A percentile compares a stretch with the other conserved stretches of the same genome.
These are phyloP conservation scores for Penicillium psychrofluorescens DNA, from an alignment of 495 filamentous ascomycete species.

Conservation along the genomic window DNA sequence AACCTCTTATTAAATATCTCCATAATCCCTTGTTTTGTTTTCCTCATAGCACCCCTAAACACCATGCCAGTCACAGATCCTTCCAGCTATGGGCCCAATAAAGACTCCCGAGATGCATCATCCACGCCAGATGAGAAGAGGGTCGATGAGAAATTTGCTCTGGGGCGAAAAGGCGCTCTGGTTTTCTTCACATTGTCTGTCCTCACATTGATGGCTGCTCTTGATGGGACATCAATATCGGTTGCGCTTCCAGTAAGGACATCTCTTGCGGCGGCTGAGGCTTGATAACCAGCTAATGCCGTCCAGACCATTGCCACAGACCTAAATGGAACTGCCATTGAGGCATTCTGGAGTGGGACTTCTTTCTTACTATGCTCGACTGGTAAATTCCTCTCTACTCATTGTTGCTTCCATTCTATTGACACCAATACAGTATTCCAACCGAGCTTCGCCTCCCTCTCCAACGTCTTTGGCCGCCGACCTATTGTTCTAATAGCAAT, in stretches of 20 bases:
- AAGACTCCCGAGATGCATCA: constrained; percentile 3
- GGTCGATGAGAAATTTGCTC: constrained; percentile 12
- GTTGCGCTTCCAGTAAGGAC: constrained; percentile 59
- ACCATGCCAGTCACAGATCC: constrained; percentile 3
- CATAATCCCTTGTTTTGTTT: neutral
- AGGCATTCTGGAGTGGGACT: constrained; percentile 54
- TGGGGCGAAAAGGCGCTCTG: constrained; percentile 17
- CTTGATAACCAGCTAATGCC: neutral
- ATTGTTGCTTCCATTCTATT: neutral
- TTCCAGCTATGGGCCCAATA: constrained; percentile 5
- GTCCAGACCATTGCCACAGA: constrained; percentile 27
- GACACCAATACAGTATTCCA: constrained; percentile 23
- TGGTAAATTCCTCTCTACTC: constrained; percentile 3
- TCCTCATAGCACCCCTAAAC: neutral
- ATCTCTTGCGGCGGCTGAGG: neutral
- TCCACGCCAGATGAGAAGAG: neutral
- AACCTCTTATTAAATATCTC: neutral
- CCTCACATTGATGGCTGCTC: constrained; percentile 58
- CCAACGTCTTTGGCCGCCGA: constrained; percentile 35
- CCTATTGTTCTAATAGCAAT: constrained; percentile 41
- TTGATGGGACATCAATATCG: constrained; percentile 68
- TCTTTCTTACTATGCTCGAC: constrained; percentile 46
- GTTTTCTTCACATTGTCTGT: constrained; percentile 46
- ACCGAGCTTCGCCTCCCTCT: constrained; percentile 32
- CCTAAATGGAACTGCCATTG: constrained; percentile 45